Percentiles rank a stretch among this genome's conserved stretches.
phyloP scores from a whole-genome alignment of 495 filamentous ascomycete genomes.

The Bathelium albidoporum region DNA sequence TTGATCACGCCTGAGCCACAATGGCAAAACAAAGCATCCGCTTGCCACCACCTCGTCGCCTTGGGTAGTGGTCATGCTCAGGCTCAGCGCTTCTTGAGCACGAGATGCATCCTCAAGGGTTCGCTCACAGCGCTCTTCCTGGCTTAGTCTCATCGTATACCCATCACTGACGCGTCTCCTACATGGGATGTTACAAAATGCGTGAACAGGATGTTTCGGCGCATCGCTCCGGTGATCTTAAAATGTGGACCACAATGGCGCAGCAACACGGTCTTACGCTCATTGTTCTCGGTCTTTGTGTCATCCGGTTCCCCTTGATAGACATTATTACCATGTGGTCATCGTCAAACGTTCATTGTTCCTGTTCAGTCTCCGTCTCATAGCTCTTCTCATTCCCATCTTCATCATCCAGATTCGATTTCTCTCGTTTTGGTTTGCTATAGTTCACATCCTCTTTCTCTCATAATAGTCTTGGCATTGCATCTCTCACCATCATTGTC shows the following conservation, averaged over 20 bases:
- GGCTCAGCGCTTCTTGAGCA: not conserved
- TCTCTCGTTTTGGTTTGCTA: not conserved
- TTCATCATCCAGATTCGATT: not conserved
- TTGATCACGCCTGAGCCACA: not conserved
- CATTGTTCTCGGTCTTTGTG: not conserved
- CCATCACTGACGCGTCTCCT: not conserved
- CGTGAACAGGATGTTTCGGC: not conserved
- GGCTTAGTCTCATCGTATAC: not conserved
- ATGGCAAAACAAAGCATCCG: not conserved
- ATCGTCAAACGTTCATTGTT: not conserved
- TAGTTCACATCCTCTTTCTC: not conserved
- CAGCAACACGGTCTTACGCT: not conserved
- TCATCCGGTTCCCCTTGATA: not conserved
- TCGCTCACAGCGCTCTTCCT: not conserved
- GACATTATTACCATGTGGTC: not conserved
- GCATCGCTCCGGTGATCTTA: not conserved
- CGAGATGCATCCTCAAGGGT: not conserved
- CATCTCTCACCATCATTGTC: not conserved
- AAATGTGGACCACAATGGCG: not conserved
- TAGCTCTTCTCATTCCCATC: not conserved
- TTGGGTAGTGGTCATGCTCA: not conserved
- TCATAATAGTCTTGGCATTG: not conserved
- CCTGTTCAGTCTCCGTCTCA: not conserved
- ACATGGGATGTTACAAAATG: constrained; percentile 1
- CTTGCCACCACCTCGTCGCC: no score